Evolutionary conservation across 768 basidiomycete genomes (phyloP), one percentile per base, ranked within the genome.

Genomic region (Harrya chromipes): DNA sequence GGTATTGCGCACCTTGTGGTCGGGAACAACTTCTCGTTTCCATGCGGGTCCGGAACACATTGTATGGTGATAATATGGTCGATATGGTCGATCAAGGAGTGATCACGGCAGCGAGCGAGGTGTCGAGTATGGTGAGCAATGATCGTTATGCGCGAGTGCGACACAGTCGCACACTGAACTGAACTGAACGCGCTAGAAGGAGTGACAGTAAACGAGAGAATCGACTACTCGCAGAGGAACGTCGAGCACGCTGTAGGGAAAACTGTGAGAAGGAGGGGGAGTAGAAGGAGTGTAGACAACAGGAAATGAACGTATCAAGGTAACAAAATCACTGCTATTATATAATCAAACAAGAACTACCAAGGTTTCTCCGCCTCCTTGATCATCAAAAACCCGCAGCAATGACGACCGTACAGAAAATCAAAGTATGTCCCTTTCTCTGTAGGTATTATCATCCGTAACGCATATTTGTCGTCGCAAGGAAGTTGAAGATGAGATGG

Each of bases 401-500:
- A 27, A 91, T 91, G 90, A 91, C 90, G 42, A 94, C 90, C 55
- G 75, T 94, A 54, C 90, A 93, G 70, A 93, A 92, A 72, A 90
- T 93, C 55, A 91, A 91, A 72, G 88, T 84, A 56, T 31, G 64
- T 55, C 34, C 43, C 27, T 40, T 47, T 47, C 52, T 37, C 29
- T 56, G 62, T 68, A 50, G 65, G 47, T 40, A 46, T 27, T 21
- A 4, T 42, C 6, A 17, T 43, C 56, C 46, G 43, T 54, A 47
- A 56, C 47, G 52, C 24, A 49, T 48, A 35, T 43, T 9, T 31
- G 8, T 43, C 43, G 52, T 29, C 39, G 24, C 52, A 61, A 91
- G 87, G 91, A 92, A 83, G 82, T 94, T 69, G 92, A 94, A 80
- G 90, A 92, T 90, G 92, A 94, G 72, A 94, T 94, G 94, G 90